Evolutionary conservation across 2,329 filamentous ascomycete species (phyloP).

Genomic region (Colletotrichum falcatum): DNA sequence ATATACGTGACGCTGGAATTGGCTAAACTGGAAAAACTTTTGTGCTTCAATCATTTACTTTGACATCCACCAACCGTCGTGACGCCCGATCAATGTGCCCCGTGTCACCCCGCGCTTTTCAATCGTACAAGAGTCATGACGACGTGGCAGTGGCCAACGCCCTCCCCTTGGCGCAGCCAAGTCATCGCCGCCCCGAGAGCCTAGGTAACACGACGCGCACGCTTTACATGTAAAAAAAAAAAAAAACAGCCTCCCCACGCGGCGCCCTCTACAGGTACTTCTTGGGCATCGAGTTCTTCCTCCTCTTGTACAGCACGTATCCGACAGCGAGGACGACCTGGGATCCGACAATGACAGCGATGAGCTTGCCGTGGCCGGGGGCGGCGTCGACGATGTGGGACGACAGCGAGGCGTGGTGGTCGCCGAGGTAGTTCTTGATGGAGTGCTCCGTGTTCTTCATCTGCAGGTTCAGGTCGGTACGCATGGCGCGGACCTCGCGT

Average conservation of each 20-base stretch:
- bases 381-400: constrained; percentile 61
- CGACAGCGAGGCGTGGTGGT: constrained; percentile 63
- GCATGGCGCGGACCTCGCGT: constrained; percentile 68
- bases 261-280: constrained; percentile 77
- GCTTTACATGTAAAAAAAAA: too few relatives aligned
- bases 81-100: background rate
- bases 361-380: constrained; percentile 64
- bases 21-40: background rate
- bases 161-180: background rate
- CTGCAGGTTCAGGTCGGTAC: constrained; percentile 65
- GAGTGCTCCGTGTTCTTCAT: constrained; percentile 63
- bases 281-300: constrained; percentile 82
- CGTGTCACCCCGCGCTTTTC: background rate
- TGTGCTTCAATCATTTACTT: background rate
- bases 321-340: constrained; percentile 77
- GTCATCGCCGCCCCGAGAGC: background rate
- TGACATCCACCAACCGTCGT: background rate
- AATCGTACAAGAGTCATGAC: constrained; percentile 7
- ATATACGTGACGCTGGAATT: background rate
- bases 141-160: too few relatives aligned
- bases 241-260: constrained; percentile 9
- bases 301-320: constrained; percentile 85
- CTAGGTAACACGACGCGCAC: background rate
- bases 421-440: constrained; percentile 63
- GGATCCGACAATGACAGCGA: constrained; percentile 79